Evolutionary conservation across 139 green algal genomes (phyloP).

Genomic region (Chlamydomonas sp.): DNA sequence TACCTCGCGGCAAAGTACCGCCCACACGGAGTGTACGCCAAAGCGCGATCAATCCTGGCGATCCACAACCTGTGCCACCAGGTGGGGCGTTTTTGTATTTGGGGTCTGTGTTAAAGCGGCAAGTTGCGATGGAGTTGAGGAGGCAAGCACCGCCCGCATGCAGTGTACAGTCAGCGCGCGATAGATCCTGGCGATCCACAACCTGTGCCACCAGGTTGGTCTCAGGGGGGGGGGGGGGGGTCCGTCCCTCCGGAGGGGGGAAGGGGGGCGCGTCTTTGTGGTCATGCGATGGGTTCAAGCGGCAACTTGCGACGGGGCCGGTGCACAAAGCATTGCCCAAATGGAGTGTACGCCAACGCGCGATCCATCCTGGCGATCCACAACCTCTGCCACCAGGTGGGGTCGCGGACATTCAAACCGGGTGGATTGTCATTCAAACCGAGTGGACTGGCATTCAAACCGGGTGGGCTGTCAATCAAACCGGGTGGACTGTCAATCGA

Average conservation of each 20-base stretch:
- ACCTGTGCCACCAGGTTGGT: not conserved
- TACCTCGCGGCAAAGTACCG: conserved; percentile 82
- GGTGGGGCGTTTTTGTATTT: conserved; percentile 36
- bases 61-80: conserved; percentile 87
- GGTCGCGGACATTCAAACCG: too few relatives aligned
- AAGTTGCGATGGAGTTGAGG: too few relatives aligned
- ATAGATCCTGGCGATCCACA: conserved; percentile 47
- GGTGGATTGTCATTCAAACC: too few relatives aligned
- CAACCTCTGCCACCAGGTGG: conserved; percentile 78
- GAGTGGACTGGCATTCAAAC: too few relatives aligned
- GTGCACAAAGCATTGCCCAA: conserved; percentile 76
- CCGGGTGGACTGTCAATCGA: too few relatives aligned
- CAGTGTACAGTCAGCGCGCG: too few relatives aligned
- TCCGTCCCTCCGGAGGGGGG: not conserved
- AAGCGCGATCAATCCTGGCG: conserved; percentile 61
- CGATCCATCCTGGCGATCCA: conserved; percentile 77
- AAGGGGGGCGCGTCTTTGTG: not conserved
- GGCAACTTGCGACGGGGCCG: too few relatives aligned
- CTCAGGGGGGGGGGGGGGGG: not conserved
- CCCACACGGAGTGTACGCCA: conserved; percentile 61
- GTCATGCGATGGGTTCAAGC: too few relatives aligned
- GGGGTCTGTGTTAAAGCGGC: too few relatives aligned
- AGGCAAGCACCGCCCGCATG: too few relatives aligned
- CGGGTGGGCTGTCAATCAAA: too few relatives aligned
- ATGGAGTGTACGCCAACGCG: conserved; percentile 64